Percentiles rank a stretch among this genome's conserved stretches.
phyloP scores from a whole-genome alignment of 2,329 filamentous ascomycete species.

The Trichoderma hamatum region DNA sequence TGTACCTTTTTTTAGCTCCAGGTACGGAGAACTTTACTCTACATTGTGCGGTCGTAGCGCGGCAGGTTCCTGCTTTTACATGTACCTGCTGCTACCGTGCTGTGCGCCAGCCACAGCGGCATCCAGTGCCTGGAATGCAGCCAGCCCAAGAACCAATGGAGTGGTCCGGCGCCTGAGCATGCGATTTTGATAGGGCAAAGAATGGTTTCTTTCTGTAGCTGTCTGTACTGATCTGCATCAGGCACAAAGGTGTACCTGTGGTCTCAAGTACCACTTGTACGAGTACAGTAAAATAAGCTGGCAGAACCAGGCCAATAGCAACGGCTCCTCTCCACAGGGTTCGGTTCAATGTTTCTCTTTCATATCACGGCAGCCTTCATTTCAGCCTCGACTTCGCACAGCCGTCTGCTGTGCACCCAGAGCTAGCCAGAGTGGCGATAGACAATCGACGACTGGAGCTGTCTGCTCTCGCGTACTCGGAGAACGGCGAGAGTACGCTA shows the following conservation, averaged over 20 bases:
- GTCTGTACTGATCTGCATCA: not conserved
- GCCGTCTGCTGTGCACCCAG: not conserved
- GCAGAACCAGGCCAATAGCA: conserved; percentile 4
- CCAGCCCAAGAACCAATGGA: not conserved
- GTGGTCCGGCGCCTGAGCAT: not conserved
- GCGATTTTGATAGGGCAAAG: not conserved
- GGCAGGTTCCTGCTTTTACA: not conserved
- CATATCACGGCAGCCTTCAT: not conserved
- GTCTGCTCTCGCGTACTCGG: not conserved
- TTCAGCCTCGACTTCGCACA: not conserved
- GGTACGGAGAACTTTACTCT: not conserved
- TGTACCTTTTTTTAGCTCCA: not conserved
- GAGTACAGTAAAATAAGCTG: not conserved
- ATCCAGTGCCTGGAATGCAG: not conserved
- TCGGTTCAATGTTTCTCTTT: conserved; percentile 9
- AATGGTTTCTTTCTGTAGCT: not conserved
- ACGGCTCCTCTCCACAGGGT: not conserved
- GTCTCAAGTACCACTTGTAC: not conserved
- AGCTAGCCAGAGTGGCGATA: not conserved
- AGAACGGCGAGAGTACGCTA: conserved; percentile 11
- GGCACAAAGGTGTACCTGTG: not conserved
- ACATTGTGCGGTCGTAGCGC: not conserved
- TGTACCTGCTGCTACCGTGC: not conserved
- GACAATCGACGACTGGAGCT: not conserved
- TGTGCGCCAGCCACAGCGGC: not conserved